phyloP scores from a whole-genome alignment of 164 flowering plant genomes.

The Umbilicus rupestris region DNA sequence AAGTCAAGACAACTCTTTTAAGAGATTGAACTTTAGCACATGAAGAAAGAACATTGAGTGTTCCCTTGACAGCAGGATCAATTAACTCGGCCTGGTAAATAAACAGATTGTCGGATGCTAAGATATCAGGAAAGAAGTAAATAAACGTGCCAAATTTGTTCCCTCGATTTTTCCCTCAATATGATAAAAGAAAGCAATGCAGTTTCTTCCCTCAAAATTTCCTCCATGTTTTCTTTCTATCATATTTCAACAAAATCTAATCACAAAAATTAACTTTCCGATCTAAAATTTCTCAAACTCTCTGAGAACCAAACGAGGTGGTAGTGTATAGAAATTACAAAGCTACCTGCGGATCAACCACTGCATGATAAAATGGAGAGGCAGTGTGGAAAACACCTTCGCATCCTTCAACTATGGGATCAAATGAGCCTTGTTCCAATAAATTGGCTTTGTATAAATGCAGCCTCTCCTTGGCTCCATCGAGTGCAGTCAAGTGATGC shows the following conservation, averaged over 20 bases:
- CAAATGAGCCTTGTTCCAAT: conserved; percentile 16
- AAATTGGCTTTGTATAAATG: conserved; percentile 13
- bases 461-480: conserved; percentile 15
- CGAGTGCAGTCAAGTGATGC: conserved; percentile 9
- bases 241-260: too few species aligned
- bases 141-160: background rate
- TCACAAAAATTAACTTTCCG: background rate
- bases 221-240: background rate
- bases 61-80: conserved; percentile 53
- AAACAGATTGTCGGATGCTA: background rate
- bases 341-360: conserved; percentile 14
- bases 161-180: too few species aligned
- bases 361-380: conserved; percentile 9
- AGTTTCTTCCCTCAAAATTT: too few species aligned
- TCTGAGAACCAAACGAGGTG: background rate
- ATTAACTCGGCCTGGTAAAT: conserved; percentile 35
- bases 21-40: conserved; percentile 31
- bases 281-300: background rate
- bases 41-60: conserved; percentile 39
- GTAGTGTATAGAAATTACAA: background rate
- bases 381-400: conserved; percentile 18
- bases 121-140: background rate
- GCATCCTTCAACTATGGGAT: conserved; percentile 14
- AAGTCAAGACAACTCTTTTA: conserved; percentile 44
- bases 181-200: background rate